These are phyloP conservation scores for Saturnispora sanitii DNA, from an alignment of 805 yeast genomes.

Conservation along the genomic window DNA sequence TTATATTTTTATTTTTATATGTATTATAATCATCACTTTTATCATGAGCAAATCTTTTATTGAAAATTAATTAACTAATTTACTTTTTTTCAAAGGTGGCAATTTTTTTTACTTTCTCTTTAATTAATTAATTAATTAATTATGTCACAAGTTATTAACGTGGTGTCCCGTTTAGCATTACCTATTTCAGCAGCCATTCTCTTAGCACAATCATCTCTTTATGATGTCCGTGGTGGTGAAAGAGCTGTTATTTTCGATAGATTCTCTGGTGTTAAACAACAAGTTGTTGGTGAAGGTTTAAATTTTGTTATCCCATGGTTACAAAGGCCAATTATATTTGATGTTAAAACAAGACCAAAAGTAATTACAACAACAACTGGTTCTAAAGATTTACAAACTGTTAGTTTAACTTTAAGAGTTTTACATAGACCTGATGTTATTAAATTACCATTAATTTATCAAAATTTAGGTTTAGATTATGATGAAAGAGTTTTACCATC, in stretches of 20 bases:
- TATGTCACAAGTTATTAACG: constrained; percentile 34
- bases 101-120: not conserved
- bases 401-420: constrained; percentile 83
- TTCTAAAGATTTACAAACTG: constrained; percentile 94
- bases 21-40: not conserved
- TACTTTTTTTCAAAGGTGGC: constrained; percentile 1
- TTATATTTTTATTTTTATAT: not conserved
- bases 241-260: constrained; percentile 95
- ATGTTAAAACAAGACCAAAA: constrained; percentile 92
- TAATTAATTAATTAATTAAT: not conserved
- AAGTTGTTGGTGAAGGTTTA: constrained; percentile 94
- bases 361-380: constrained; percentile 92
- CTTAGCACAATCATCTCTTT: constrained; percentile 73
- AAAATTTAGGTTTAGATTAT: constrained; percentile 84
- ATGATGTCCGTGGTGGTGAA: constrained; percentile 92
- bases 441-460: constrained; percentile 78
- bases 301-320: constrained; percentile 95
- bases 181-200: constrained; percentile 64
- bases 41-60: no score
- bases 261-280: constrained; percentile 73
- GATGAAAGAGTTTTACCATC: constrained; percentile 96
- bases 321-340: constrained; percentile 82
- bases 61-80: not conserved
- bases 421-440: constrained; percentile 87
- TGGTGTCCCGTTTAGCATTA: constrained; percentile 44